A percentile compares a stretch with the other conserved stretches of the same genome.
Evolutionary conservation across 805 yeast species (phyloP).

Genomic region (Wickerhamomyces mucosus): DNA sequence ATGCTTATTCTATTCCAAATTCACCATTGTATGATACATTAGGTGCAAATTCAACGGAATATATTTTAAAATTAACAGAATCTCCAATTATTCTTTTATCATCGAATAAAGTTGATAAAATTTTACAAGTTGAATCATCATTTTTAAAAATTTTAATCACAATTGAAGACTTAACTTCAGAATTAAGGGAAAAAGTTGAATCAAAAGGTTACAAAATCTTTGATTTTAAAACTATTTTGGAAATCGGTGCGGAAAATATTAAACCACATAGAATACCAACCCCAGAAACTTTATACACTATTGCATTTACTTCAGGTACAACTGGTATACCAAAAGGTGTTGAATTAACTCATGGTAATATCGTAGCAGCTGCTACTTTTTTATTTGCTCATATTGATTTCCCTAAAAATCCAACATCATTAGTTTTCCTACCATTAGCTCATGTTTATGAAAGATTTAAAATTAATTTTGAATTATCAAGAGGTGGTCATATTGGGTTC

Average conservation of each 20-base stretch:
- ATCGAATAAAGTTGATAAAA: slow-evolving; percentile 36
- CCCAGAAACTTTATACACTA: slow-evolving; percentile 45
- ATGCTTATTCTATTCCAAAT: slow-evolving; percentile 43
- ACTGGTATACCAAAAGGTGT: slow-evolving; percentile 74
- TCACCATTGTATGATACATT: slow-evolving; percentile 49
- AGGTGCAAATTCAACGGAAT: slow-evolving; percentile 52
- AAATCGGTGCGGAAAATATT: slow-evolving; percentile 33
- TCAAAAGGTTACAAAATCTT: slow-evolving; percentile 19
- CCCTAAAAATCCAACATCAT: slow-evolving; percentile 20
- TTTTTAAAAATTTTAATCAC: slow-evolving; percentile 46
- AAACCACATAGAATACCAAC: slow-evolving; percentile 36
- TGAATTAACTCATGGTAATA: slow-evolving; percentile 40
- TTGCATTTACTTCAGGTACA: slow-evolving; percentile 69
- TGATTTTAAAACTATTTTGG: slow-evolving; percentile 28
- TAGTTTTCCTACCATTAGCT: slow-evolving; percentile 47
- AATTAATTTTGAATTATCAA: slow-evolving; percentile 33
- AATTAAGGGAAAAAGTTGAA: slow-evolving; percentile 22
- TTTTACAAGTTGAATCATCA: slow-evolving; percentile 35
- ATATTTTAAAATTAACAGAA: slow-evolving; percentile 51
- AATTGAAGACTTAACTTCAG: slow-evolving; percentile 36
- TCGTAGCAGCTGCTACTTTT: slow-evolving; percentile 39
- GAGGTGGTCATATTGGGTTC: slow-evolving; percentile 45
- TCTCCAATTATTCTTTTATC: slow-evolving; percentile 53
- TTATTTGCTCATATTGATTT: slow-evolving; percentile 26
- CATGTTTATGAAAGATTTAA: slow-evolving; percentile 45